Evolutionary conservation across 331 rosid genomes (phyloP).

Genomic region (Pyracantha coccinea): DNA sequence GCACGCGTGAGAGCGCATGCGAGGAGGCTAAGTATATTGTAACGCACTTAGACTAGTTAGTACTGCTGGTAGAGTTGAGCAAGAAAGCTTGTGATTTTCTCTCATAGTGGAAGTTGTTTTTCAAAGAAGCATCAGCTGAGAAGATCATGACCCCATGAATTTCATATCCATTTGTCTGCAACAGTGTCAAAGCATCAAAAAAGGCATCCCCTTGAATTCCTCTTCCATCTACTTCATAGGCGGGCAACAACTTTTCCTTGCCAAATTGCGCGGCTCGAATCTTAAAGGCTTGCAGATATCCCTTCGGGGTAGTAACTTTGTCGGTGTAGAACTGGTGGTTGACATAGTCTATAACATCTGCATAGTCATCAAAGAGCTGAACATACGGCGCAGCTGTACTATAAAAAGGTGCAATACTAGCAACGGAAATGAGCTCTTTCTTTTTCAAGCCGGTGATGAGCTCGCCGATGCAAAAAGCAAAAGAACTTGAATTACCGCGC

Average conservation of each 20-base stretch:
- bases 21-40: background rate
- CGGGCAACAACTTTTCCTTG: slow-evolving; percentile 22
- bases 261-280: slow-evolving; percentile 27
- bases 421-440: slow-evolving; percentile 29
- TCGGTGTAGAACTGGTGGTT: slow-evolving; percentile 58
- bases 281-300: slow-evolving; percentile 25
- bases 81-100: slow-evolving; percentile 47
- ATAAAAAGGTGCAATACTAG: slow-evolving; percentile 49
- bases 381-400: slow-evolving; percentile 28
- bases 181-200: slow-evolving; percentile 30
- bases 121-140: slow-evolving; percentile 38
- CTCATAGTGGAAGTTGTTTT: slow-evolving; percentile 28
- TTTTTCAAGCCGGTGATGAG: slow-evolving; percentile 44
- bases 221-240: slow-evolving; percentile 52
- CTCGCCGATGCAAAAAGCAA: slow-evolving; percentile 49
- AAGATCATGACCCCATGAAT: slow-evolving; percentile 49
- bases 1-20: background rate
- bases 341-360: slow-evolving; percentile 40
- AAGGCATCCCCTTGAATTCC: slow-evolving; percentile 52
- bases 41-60: background rate
- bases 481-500: background rate
- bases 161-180: slow-evolving; percentile 28
- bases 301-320: slow-evolving; percentile 23
- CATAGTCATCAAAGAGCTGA: slow-evolving; percentile 26
- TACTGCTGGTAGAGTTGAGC: slow-evolving; percentile 19